phyloP scores from a whole-genome alignment of 257 asterid species.

The Solanum rostratum region DNA sequence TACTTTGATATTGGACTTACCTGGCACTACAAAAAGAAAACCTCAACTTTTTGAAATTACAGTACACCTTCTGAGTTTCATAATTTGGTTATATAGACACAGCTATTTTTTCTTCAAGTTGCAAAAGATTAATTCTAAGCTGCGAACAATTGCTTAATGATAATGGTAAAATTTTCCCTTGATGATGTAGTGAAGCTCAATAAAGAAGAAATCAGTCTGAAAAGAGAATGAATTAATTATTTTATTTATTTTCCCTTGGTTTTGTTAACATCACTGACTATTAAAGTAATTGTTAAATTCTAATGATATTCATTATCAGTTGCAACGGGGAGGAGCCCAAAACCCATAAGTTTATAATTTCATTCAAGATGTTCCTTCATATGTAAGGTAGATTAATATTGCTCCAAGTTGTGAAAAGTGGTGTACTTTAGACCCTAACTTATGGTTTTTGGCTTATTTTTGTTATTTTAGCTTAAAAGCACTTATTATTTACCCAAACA shows the following conservation, averaged over 20 bases:
- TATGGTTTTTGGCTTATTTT: too few relatives aligned
- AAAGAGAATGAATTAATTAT: neutral
- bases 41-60: neutral
- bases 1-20: neutral
- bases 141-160: neutral
- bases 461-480: too few relatives aligned
- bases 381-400: neutral
- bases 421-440: neutral
- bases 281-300: neutral
- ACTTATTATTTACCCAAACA: too few relatives aligned
- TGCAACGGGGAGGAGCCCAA: neutral
- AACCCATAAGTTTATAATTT: neutral
- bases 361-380: neutral
- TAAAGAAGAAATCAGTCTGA: neutral
- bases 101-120: neutral
- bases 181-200: neutral
- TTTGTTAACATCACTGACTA: neutral
- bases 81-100: neutral
- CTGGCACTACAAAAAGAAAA: neutral
- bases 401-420: neutral
- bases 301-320: neutral
- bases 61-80: neutral
- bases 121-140: neutral
- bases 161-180: neutral
- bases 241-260: neutral